A percentile compares a stretch with the other conserved stretches of the same genome.
Conservation (phyloP, 305 asterid species). For the Fraxinus xanthoxyloides region DNA sequence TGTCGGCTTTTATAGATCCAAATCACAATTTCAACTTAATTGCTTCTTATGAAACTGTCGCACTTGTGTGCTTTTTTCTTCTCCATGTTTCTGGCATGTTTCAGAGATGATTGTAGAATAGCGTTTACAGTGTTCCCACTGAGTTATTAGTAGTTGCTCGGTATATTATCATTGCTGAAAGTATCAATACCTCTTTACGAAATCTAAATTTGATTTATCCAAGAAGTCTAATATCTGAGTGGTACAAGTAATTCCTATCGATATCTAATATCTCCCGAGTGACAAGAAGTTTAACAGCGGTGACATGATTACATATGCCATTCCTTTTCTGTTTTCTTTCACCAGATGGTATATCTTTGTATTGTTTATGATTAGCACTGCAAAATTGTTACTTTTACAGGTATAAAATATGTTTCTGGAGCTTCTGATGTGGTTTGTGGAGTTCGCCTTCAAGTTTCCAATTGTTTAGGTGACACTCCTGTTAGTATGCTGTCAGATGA, state of each 20-base stretch:
- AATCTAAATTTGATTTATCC: neutral
- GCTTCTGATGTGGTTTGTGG: constrained; percentile 45
- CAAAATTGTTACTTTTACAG: constrained; percentile 38
- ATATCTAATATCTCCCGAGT: neutral
- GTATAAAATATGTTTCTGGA: constrained; percentile 46
- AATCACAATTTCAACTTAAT: neutral
- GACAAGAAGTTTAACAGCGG: neutral
- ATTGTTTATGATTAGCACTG: constrained; percentile 17
- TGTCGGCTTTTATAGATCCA: neutral
- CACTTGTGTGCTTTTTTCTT: neutral
- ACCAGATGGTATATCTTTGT: neutral
- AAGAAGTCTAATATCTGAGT: neutral
- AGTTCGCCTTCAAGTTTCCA: constrained; percentile 56
- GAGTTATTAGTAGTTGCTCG: neutral
- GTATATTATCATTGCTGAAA: neutral
- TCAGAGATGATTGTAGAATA: neutral
- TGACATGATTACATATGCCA: neutral
- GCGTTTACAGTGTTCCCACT: neutral
- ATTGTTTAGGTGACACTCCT: constrained; percentile 46
- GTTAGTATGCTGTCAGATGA: constrained; percentile 64
- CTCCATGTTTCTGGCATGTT: neutral
- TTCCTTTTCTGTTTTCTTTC: neutral
- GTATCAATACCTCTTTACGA: neutral
- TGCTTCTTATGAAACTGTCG: neutral
- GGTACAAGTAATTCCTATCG: neutral